phyloP scores from a whole-genome alignment of 129 eudicot species.

The Flaveria ramosissima region DNA sequence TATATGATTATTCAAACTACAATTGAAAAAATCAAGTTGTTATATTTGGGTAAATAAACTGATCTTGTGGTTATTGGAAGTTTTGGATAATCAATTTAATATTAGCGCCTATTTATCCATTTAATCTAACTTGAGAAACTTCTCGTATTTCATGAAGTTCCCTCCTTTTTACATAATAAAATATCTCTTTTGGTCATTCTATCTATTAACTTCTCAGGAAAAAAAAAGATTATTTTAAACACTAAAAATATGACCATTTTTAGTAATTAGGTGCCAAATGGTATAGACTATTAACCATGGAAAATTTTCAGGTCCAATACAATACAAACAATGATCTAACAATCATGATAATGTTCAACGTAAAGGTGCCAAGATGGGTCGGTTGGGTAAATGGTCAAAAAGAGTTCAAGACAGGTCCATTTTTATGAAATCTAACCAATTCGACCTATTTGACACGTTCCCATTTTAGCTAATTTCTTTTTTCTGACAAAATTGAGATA shows the following conservation, averaged over 20 bases:
- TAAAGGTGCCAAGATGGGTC: not conserved
- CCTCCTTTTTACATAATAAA: too few relatives aligned
- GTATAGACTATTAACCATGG: not conserved
- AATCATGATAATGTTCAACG: not conserved
- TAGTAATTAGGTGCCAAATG: not conserved
- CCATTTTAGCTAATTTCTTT: not conserved
- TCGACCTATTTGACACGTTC: not conserved
- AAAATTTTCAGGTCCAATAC: not conserved
- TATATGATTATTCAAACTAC: not conserved
- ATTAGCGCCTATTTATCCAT: too few relatives aligned
- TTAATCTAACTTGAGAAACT: too few relatives aligned
- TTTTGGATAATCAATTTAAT: too few relatives aligned
- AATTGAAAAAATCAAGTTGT: not conserved
- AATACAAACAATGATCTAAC: constrained; percentile 1
- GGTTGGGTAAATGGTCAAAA: not conserved
- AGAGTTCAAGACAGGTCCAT: not conserved
- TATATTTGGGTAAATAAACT: not conserved
- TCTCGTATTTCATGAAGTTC: too few relatives aligned
- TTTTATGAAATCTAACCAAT: not conserved
- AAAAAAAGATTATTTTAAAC: not conserved
- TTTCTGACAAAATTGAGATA: not conserved
- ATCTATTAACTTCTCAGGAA: too few relatives aligned
- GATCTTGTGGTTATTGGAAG: not conserved
- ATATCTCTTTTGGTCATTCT: too few relatives aligned
- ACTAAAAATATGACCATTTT: too few relatives aligned